Evolutionary conservation across 2,329 filamentous ascomycete species (phyloP).

Genomic region (Penicillium sp.): DNA sequence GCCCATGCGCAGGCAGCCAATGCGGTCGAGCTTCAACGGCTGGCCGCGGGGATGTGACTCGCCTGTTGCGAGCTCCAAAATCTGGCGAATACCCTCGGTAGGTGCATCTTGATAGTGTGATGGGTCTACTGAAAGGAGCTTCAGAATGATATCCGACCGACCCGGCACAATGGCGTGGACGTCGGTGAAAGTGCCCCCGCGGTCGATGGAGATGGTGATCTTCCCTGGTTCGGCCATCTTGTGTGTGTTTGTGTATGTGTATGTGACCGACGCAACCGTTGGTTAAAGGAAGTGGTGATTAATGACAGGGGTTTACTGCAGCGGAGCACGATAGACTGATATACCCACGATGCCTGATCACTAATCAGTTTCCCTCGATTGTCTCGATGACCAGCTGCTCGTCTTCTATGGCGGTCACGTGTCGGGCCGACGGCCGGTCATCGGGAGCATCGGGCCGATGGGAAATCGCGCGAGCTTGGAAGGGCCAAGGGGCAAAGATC

Average conservation of each 20-base stretch:
- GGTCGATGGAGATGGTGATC: conserved; percentile 47
- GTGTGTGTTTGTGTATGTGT: not conserved
- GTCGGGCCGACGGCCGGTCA: conserved; percentile 35
- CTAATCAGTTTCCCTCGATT: conserved; percentile 3
- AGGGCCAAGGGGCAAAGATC: not conserved
- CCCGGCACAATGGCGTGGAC: conserved; percentile 47
- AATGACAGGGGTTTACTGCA: not conserved
- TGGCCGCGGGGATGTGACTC: conserved; percentile 43
- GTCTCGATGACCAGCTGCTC: conserved; percentile 4
- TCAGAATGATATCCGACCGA: conserved; percentile 46
- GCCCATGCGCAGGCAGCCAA: conserved; percentile 77
- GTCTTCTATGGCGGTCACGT: conserved; percentile 32
- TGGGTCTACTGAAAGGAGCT: conserved; percentile 49
- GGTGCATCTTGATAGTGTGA: conserved; percentile 58
- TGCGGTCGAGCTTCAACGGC: conserved; percentile 44
- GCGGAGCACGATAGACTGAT: conserved; percentile 14
- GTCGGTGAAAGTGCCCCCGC: conserved; percentile 51
- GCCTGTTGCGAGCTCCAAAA: conserved; percentile 52
- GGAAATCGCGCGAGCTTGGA: conserved; percentile 2
- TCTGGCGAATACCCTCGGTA: conserved; percentile 82
- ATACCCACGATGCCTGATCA: conserved; percentile 13
- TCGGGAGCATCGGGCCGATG: conserved; percentile 34
- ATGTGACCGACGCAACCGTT: not conserved
- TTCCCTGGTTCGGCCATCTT: conserved; percentile 37
- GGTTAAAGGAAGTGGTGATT: not conserved